A percentile compares a stretch with the other conserved stretches of the same genome.
These are phyloP conservation scores for Xylariales sp. DNA, from an alignment of 2,329 filamentous ascomycete genomes.

Conservation along the genomic window DNA sequence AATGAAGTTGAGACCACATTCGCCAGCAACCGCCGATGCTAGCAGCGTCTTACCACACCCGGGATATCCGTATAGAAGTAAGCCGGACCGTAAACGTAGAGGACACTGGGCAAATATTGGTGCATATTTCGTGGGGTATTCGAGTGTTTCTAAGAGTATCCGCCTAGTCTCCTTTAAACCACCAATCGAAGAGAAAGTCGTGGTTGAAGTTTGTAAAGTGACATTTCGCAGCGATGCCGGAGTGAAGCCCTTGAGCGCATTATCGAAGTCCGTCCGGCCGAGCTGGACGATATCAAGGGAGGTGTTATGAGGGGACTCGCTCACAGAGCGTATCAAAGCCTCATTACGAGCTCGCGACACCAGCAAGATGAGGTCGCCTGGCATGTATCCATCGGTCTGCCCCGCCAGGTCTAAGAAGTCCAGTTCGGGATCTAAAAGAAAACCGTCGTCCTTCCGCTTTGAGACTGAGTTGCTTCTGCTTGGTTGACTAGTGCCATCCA, in stretches of 20 bases:
- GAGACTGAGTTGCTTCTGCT: constrained; percentile 35
- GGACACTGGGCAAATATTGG: constrained; percentile 97
- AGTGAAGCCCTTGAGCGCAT: constrained; percentile 85
- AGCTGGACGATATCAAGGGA: constrained; percentile 57
- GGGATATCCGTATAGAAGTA: constrained; percentile 90
- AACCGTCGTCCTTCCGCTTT: constrained; percentile 49
- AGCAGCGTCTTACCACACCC: constrained; percentile 96
- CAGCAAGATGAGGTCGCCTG: constrained; percentile 82
- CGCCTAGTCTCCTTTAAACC: constrained; percentile 82
- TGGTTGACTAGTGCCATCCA: constrained; percentile 63
- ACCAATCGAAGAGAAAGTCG: constrained; percentile 88
- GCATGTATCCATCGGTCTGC: constrained; percentile 96
- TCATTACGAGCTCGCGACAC: constrained; percentile 87
- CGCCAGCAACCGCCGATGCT: constrained; percentile 93
- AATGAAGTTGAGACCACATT: constrained; percentile 98
- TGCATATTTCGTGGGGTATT: constrained; percentile 96
- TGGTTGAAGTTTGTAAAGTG: constrained; percentile 86
- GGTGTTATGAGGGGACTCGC: constrained; percentile 40
- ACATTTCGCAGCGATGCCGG: constrained; percentile 93
- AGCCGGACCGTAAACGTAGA: constrained; percentile 85
- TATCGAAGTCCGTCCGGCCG: constrained; percentile 71
- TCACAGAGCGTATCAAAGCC: constrained; percentile 80
- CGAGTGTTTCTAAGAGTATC: constrained; percentile 88
- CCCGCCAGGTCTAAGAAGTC: constrained; percentile 93
- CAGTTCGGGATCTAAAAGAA: constrained; percentile 69